Evolutionary conservation across 352 stramenopile species (phyloP).

Genomic region (Phytophthora citricola): DNA sequence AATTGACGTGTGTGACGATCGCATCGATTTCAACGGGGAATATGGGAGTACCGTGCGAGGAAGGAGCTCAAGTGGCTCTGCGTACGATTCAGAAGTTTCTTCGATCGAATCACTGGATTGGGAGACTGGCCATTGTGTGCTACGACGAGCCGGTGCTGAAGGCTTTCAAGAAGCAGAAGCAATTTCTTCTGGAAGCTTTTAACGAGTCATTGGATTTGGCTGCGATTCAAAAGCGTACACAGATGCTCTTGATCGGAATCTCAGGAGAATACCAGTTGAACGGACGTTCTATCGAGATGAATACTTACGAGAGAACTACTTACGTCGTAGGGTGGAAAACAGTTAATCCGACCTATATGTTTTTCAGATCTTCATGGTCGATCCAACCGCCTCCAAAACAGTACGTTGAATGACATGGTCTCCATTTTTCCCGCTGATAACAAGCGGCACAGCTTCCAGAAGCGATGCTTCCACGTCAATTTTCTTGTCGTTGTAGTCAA

Average conservation of each 20-base stretch:
- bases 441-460: conserved; percentile 55
- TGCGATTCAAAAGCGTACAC: not conserved
- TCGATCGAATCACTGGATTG: conserved; percentile 52
- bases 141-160: conserved; percentile 45
- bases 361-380: too few relatives aligned
- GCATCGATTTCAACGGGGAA: conserved; percentile 71
- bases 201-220: conserved; percentile 38
- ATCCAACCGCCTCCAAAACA: conserved; percentile 36
- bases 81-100: conserved; percentile 57
- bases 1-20: conserved; percentile 57
- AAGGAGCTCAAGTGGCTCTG: conserved; percentile 42
- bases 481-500: conserved; percentile 74
- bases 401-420: conserved; percentile 77
- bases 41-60: conserved; percentile 39
- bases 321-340: too few relatives aligned
- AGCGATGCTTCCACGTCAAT: conserved; percentile 59
- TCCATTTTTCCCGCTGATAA: conserved; percentile 81
- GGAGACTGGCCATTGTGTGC: conserved; percentile 52
- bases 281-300: too few relatives aligned
- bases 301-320: not conserved
- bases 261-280: too few relatives aligned
- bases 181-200: conserved; percentile 38
- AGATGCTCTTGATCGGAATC: too few relatives aligned
- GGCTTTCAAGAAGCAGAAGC: conserved; percentile 38
- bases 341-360: too few relatives aligned